Percentiles rank a stretch among this genome's conserved stretches.
phyloP scores from a whole-genome alignment of 768 basidiomycete species.

The Termitomyces sp. region DNA sequence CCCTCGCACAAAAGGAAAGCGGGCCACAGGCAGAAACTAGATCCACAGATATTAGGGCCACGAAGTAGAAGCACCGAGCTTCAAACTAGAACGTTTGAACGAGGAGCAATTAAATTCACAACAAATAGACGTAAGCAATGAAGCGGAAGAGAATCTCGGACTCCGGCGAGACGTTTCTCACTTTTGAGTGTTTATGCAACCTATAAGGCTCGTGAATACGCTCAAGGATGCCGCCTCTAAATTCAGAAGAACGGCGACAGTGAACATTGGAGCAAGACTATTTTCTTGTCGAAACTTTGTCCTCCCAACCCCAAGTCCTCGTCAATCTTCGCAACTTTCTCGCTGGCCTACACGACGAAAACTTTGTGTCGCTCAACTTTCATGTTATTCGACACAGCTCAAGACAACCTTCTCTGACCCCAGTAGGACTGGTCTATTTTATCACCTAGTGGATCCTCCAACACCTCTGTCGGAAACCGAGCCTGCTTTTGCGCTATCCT shows the following conservation, averaged over 20 bases:
- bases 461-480: slow-evolving; percentile 35
- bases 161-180: background rate
- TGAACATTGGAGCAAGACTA: background rate
- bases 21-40: background rate
- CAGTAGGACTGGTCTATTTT: slow-evolving; percentile 59
- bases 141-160: background rate
- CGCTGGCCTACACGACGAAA: background rate
- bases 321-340: background rate
- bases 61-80: background rate
- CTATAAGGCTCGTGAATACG: background rate
- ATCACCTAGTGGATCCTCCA: slow-evolving; percentile 56
- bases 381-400: background rate
- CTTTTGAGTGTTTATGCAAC: background rate
- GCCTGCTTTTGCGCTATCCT: slow-evolving; percentile 63
- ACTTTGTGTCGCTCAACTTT: background rate
- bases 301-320: background rate
- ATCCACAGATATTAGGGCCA: background rate
- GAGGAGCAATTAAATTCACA: too few relatives aligned
- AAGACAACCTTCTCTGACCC: slow-evolving; percentile 35
- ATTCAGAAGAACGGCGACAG: background rate
- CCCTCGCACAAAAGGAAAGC: background rate
- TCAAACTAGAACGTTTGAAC: too few relatives aligned
- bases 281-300: background rate
- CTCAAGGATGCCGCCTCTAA: background rate
- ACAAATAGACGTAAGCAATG: background rate